Evolutionary conservation across 192 early-diverging fungal species (phyloP), one percentile per base, ranked within the genome.

Genomic region (Backusella circina): DNA sequence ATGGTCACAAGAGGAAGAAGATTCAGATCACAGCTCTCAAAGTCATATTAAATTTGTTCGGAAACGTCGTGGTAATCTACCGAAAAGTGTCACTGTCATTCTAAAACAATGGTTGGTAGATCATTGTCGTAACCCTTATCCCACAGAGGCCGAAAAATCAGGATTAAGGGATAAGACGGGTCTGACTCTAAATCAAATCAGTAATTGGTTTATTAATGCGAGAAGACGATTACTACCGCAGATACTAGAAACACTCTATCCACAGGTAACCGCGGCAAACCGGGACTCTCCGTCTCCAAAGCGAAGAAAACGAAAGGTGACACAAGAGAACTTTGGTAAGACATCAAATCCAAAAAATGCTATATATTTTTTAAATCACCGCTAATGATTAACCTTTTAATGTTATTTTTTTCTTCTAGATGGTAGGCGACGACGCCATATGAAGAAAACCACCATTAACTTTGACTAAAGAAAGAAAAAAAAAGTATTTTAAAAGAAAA

Each of bases 131-230:
- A 89, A 93, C 61, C 91, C 91, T 15, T 93, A 91, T 67, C 91
- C 91, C 1, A 89, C 87, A 3, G 91, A 93, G 35, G 86, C 86
- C 9, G 87, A 89, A 32, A 93, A 93, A 75, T 67, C 77, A 30
- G 75, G 70, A n/a, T 72, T 93, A 26, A 85, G 85, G 8, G 64
- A 77, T 23, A 79, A 84, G n/a, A 92, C 91, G 0, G 79, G 82
- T 0, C 76, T 93, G 28, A 90, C 84, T 0, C 74, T 91, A 54
- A 88, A 87, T 65, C 91, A 93, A 71, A 90, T 93, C 67, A 91
- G 88, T 71, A 91, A 93, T 75, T 93, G 91, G 91, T 93, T 93
- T 71, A 93, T 93, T 36, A 93, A 93, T 81, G 91, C 91, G 0
- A 77, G 91, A 1, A 72, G 91, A 30, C 77, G 91, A 5, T 84